Conservation (phyloP, 208 protist species). For the Balamuthia mandrillaris region DNA sequence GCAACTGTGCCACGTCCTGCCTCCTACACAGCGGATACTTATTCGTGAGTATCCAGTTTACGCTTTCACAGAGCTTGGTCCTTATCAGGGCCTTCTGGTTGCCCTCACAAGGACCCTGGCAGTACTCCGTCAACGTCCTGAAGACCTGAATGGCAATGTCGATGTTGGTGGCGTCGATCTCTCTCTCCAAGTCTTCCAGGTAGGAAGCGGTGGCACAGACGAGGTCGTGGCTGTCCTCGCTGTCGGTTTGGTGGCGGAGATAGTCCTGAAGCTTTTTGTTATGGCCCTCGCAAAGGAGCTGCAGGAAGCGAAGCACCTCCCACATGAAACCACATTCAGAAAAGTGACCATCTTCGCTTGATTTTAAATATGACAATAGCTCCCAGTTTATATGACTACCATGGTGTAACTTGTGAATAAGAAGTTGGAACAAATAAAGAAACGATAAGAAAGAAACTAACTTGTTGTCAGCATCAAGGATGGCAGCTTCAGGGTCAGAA, state of each 20-base stretch:
- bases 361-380: too few relatives aligned
- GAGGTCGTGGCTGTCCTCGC: neutral
- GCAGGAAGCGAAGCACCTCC: slow-evolving; percentile 18
- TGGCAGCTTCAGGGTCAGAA: too few relatives aligned
- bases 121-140: slow-evolving; percentile 1
- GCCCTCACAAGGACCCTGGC: slow-evolving; percentile 3
- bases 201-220: slow-evolving; percentile 8
- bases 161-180: slow-evolving; percentile 30
- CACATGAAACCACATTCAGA: slow-evolving; percentile 14
- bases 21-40: neutral
- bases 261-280: neutral
- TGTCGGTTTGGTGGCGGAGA: neutral
- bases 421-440: too few relatives aligned
- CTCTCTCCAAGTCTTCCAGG: slow-evolving; percentile 7
- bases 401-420: too few relatives aligned
- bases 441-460: too few relatives aligned
- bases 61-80: slow-evolving; percentile 19
- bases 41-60: slow-evolving; percentile 9
- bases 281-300: slow-evolving; percentile 35
- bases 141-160: slow-evolving; percentile 20
- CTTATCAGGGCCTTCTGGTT: slow-evolving; percentile 26
- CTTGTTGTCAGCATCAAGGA: too few relatives aligned
- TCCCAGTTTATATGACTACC: too few relatives aligned
- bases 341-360: neutral
- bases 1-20: neutral